phyloP scores from a whole-genome alignment of 495 filamentous ascomycete species.

The Neurospora tetraspora region DNA sequence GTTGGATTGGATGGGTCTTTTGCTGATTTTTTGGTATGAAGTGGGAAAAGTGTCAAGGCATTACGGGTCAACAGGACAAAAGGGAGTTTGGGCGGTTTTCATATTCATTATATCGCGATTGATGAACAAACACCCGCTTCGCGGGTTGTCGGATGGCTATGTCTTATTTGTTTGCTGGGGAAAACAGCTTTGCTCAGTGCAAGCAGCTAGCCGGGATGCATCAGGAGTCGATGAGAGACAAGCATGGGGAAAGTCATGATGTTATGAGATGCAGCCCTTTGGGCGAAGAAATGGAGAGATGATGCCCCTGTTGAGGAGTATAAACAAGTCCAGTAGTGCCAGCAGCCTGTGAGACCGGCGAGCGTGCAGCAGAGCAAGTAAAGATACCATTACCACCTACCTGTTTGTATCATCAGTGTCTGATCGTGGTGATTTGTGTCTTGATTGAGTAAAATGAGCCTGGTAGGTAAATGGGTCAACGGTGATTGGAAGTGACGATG shows the following conservation, averaged over 20 bases:
- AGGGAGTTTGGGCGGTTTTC: background rate
- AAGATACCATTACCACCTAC: background rate
- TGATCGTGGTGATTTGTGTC: background rate
- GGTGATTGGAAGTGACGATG: background rate
- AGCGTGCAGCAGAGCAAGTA: background rate
- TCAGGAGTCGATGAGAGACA: background rate
- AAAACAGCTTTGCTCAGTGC: background rate
- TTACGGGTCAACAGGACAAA: background rate
- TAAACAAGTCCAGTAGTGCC: background rate
- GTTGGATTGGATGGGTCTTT: background rate
- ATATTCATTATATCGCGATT: background rate
- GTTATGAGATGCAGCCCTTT: background rate
- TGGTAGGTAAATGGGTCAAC: background rate
- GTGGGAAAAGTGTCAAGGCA: background rate
- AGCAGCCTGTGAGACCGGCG: background rate
- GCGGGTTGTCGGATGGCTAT: background rate
- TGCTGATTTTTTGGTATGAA: background rate
- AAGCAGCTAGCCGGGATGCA: background rate
- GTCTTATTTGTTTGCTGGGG: background rate
- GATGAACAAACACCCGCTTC: background rate
- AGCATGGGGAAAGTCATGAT: background rate
- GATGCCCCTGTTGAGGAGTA: background rate
- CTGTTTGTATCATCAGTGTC: background rate
- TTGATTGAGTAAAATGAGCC: background rate
- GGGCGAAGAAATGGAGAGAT: background rate